Conservation (phyloP, 495 filamentous ascomycete species). For the Thozetella sp. region DNA sequence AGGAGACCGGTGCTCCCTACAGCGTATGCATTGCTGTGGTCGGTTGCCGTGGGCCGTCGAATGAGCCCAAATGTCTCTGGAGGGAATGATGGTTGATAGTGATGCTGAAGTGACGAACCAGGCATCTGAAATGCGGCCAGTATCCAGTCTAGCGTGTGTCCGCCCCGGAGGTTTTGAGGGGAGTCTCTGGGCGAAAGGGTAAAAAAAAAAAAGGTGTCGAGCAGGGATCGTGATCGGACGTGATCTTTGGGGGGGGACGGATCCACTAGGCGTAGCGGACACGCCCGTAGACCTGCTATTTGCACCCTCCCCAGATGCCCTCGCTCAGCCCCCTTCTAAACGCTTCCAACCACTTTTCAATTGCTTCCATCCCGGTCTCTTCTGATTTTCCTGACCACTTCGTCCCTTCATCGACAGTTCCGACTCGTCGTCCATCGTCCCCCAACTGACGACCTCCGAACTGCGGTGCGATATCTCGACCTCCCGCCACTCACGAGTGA, state of each 20-base stretch:
- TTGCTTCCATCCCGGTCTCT: constrained; percentile 2
- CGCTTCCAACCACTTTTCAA: constrained; percentile 3
- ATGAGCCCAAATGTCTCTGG: no score
- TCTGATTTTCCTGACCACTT: background rate
- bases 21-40: no score
- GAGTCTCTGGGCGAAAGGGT: no score
- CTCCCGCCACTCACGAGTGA: background rate
- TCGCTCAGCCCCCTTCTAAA: background rate
- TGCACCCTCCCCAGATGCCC: background rate
- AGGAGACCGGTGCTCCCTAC: no score
- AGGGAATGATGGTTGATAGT: no score
- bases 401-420: background rate
- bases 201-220: no score
- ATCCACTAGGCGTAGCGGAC: background rate
- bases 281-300: background rate
- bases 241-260: background rate
- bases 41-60: no score
- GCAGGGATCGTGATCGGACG: no score
- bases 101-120: no score
- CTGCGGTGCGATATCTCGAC: background rate
- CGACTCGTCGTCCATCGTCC: background rate
- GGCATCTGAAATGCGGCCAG: no score
- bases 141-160: no score
- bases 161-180: no score
- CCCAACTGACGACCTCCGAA: background rate